These are phyloP conservation scores for Kokia cookei DNA, from an alignment of 441 rosid species.

Conservation along the genomic window DNA sequence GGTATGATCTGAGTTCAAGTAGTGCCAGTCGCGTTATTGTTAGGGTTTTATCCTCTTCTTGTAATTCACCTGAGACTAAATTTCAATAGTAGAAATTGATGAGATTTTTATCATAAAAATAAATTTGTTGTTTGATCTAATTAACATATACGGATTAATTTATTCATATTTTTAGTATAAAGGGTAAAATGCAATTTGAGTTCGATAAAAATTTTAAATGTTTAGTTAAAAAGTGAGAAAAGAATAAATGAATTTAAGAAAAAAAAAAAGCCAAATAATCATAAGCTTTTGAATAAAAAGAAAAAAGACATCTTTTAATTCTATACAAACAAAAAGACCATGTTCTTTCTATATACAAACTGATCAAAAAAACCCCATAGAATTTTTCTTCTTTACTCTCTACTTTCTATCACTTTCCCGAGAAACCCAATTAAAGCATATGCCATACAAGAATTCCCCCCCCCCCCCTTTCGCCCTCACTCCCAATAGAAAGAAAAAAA, in stretches of 20 bases:
- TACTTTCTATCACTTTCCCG: conserved; percentile 8
- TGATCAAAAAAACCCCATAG: not conserved
- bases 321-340: not conserved
- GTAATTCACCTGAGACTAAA: too few species aligned
- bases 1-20: too few species aligned
- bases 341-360: not conserved
- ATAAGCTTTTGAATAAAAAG: not conserved
- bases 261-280: not conserved
- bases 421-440: not conserved
- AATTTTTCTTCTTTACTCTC: not conserved
- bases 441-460: not conserved
- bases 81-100: too few species aligned
- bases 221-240: too few species aligned
- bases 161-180: too few species aligned
- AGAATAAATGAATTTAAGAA: too few species aligned
- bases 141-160: too few species aligned
- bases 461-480: not conserved
- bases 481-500: not conserved
- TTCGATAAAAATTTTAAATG: too few species aligned
- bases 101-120: too few species aligned
- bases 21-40: too few species aligned
- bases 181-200: rapidly evolving
- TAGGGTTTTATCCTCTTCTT: too few species aligned
- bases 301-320: not conserved
- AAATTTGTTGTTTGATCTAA: too few species aligned